phyloP scores from a whole-genome alignment of 2,329 filamentous ascomycete species.

The Diaporthe eres region DNA sequence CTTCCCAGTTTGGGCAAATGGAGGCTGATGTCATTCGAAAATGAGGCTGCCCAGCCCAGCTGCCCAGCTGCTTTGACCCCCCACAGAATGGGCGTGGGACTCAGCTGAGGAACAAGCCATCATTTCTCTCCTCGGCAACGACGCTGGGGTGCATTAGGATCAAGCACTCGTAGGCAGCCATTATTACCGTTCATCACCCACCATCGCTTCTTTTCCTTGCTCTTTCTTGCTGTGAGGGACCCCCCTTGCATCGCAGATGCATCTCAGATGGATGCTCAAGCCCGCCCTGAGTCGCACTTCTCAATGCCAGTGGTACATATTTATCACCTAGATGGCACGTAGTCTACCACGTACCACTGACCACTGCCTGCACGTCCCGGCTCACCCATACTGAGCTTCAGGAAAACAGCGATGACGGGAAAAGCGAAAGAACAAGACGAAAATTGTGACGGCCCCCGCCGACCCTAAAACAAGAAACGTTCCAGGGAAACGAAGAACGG shows the following conservation, averaged over 20 bases:
- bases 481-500: slow-evolving; percentile 23
- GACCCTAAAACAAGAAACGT: slow-evolving; percentile 12
- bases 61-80: slow-evolving; percentile 28
- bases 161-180: slow-evolving; percentile 18
- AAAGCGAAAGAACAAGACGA: background rate
- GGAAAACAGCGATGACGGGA: background rate
- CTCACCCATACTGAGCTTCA: background rate
- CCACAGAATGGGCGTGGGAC: slow-evolving; percentile 25
- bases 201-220: background rate
- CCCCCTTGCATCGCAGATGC: slow-evolving; percentile 6
- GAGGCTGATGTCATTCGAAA: slow-evolving; percentile 32
- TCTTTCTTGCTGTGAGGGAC: background rate
- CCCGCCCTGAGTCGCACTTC: background rate
- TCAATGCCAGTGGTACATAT: background rate
- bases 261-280: background rate
- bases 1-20: slow-evolving; percentile 20
- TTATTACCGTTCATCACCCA: background rate
- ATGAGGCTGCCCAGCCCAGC: slow-evolving; percentile 27
- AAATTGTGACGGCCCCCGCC: background rate
- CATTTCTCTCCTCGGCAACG: slow-evolving; percentile 8
- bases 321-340: background rate
- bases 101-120: slow-evolving; percentile 33
- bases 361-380: background rate
- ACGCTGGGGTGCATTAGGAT: slow-evolving; percentile 5
- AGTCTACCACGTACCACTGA: background rate